A percentile compares a stretch with the other conserved stretches of the same genome.
phyloP scores from a whole-genome alignment of 805 yeast genomes.

The Ogataea haglerorum region DNA sequence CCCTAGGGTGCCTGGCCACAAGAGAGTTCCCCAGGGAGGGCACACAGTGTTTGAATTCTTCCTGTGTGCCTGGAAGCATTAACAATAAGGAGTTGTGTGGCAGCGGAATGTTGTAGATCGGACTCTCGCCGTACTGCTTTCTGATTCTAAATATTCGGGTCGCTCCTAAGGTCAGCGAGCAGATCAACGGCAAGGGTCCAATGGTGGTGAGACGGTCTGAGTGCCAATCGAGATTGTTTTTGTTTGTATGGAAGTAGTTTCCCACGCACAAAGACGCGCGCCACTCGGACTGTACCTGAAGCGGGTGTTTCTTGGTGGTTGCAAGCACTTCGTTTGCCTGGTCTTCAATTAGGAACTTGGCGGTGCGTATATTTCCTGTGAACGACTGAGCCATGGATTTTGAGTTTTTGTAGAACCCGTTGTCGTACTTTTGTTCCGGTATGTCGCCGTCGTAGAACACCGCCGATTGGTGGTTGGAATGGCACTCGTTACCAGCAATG shows the following conservation, averaged over 20 bases:
- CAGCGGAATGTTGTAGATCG: constrained; percentile 50
- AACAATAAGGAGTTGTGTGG: constrained; percentile 68
- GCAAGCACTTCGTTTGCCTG: constrained; percentile 35
- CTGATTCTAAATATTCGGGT: constrained; percentile 64
- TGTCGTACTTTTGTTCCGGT: constrained; percentile 5
- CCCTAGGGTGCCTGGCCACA: constrained; percentile 38
- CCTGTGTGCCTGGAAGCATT: constrained; percentile 82
- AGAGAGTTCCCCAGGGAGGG: constrained; percentile 42
- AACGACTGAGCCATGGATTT: constrained; percentile 17
- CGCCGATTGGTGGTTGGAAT: constrained; percentile 52
- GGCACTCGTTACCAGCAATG: constrained; percentile 59
- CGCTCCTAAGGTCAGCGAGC: constrained; percentile 66
- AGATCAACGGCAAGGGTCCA: constrained; percentile 70
- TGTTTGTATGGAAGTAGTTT: constrained; percentile 50
- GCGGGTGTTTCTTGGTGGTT: constrained; percentile 28
- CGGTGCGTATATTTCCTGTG: constrained; percentile 35
- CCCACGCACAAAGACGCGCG: constrained; percentile 50
- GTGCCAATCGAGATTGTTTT: constrained; percentile 65
- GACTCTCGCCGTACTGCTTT: constrained; percentile 35
- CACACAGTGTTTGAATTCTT: constrained; percentile 65
- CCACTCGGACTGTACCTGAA: constrained; percentile 46
- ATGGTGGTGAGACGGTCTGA: constrained; percentile 69
- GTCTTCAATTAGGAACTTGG: constrained; percentile 38
- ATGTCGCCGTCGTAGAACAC: constrained; percentile 8
- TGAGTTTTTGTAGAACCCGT: constrained; percentile 16